These are phyloP conservation scores for Mallotus japonicus DNA, from an alignment of 441 rosid species.

Conservation along the genomic window DNA sequence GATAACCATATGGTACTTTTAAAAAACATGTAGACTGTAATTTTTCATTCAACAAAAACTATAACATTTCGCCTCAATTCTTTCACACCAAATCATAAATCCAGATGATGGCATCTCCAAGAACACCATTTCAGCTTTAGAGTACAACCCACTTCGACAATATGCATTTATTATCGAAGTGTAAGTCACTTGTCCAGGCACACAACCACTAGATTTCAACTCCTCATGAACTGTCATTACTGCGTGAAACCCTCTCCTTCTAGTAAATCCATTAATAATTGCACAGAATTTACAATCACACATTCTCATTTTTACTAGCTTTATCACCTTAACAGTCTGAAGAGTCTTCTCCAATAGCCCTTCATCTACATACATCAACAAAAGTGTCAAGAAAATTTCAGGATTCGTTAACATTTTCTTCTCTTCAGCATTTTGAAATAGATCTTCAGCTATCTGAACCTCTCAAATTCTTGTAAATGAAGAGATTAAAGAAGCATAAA, in stretches of 20 bases:
- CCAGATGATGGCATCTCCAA: slow-evolving; percentile 76
- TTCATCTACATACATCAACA: slow-evolving; percentile 60
- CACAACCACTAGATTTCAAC: slow-evolving; percentile 45
- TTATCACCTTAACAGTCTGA: slow-evolving; percentile 55
- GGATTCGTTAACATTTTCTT: slow-evolving; percentile 58
- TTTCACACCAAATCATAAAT: too few relatives aligned
- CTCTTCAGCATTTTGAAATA: slow-evolving; percentile 59
- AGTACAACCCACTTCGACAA: slow-evolving; percentile 47
- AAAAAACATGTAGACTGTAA: too few relatives aligned
- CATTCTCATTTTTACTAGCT: slow-evolving; percentile 40
- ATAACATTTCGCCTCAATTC: too few relatives aligned
- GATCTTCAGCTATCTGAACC: slow-evolving; percentile 43
- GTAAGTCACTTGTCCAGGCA: slow-evolving; percentile 87
- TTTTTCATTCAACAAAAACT: too few relatives aligned
- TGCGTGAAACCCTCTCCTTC: slow-evolving; percentile 53
- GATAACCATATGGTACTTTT: too few relatives aligned
- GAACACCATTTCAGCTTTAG: slow-evolving; percentile 59
- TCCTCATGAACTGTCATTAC: slow-evolving; percentile 52
- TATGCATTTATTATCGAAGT: slow-evolving; percentile 66
- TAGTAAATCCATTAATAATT: slow-evolving; percentile 62
- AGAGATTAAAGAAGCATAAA: slow-evolving; percentile 54
- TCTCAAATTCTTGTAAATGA: slow-evolving; percentile 48
- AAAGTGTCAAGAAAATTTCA: slow-evolving; percentile 63
- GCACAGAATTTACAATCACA: slow-evolving; percentile 74
- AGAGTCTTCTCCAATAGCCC: slow-evolving; percentile 58